These are phyloP conservation scores for Fusarium subtropicale DNA, from an alignment of 2,329 filamentous ascomycete genomes.

Conservation along the genomic window DNA sequence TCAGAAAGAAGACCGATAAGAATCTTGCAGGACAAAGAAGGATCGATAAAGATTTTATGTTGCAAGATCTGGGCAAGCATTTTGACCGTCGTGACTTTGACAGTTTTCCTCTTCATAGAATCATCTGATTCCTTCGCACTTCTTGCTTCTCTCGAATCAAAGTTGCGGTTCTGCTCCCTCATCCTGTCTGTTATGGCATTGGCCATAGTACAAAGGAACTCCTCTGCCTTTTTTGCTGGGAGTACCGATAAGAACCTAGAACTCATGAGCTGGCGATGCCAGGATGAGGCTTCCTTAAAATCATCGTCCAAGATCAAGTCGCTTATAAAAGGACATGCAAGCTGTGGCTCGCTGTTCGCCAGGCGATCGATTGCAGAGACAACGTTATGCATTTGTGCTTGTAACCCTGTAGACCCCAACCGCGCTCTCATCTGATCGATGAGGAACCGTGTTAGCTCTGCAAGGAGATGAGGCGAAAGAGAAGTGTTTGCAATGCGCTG, in stretches of 20 bases:
- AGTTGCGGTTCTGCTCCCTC: slow-evolving; percentile 37
- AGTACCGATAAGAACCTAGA: slow-evolving; percentile 46
- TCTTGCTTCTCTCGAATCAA: slow-evolving; percentile 3
- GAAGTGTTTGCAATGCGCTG: neutral
- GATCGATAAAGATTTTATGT: slow-evolving; percentile 45
- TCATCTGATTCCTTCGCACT: neutral
- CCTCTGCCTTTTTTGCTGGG: slow-evolving; percentile 39
- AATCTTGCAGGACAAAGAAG: slow-evolving; percentile 44
- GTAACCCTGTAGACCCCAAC: slow-evolving; percentile 26
- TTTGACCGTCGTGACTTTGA: slow-evolving; percentile 54
- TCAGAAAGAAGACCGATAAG: slow-evolving; percentile 47
- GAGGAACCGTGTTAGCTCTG: slow-evolving; percentile 38
- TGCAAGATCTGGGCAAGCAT: slow-evolving; percentile 53
- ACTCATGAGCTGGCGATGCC: slow-evolving; percentile 50
- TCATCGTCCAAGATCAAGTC: slow-evolving; percentile 48
- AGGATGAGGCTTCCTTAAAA: slow-evolving; percentile 46
- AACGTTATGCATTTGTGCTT: slow-evolving; percentile 22
- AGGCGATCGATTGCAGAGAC: slow-evolving; percentile 41
- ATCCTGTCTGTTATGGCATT: slow-evolving; percentile 48
- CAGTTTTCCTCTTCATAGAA: neutral
- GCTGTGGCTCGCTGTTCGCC: slow-evolving; percentile 46
- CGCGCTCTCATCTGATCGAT: slow-evolving; percentile 32
- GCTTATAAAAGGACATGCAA: slow-evolving; percentile 49
- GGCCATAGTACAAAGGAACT: slow-evolving; percentile 47
- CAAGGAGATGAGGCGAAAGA: slow-evolving; percentile 14